Percentiles rank a stretch among this genome's conserved stretches.
These are phyloP conservation scores for Tulasnella sp. DNA, from an alignment of 768 basidiomycete genomes.

Conservation along the genomic window DNA sequence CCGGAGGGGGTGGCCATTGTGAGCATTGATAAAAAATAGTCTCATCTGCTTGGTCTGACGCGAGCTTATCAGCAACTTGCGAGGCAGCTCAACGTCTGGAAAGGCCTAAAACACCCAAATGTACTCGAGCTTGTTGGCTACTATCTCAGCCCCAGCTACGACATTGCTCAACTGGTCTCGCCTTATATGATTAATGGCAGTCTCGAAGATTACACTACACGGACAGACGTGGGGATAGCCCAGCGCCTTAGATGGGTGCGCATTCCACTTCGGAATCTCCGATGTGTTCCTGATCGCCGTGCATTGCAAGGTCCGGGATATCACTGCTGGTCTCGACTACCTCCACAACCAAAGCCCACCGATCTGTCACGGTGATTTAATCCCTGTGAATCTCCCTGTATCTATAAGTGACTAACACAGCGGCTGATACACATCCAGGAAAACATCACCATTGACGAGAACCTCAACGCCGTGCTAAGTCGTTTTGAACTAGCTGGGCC, in stretches of 20 bases:
- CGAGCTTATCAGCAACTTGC: neutral
- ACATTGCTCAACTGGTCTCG: neutral
- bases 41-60: neutral
- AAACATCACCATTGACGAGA: neutral
- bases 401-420: neutral
- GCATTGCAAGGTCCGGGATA: neutral
- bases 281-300: neutral
- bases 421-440: neutral
- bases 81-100: neutral
- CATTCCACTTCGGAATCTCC: neutral
- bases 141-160: neutral
- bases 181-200: neutral
- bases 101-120: neutral
- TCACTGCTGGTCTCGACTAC: neutral
- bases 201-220: neutral
- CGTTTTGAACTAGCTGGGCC: neutral
- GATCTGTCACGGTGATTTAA: neutral
- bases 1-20: too few species aligned
- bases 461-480: neutral
- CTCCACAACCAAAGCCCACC: constrained; percentile 2
- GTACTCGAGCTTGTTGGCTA: neutral
- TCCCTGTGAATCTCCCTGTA: neutral
- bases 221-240: neutral
- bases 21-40: neutral
- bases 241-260: neutral